These are phyloP conservation scores for Didymella pomorum DNA, from an alignment of 2,329 filamentous ascomycete genomes.

Conservation along the genomic window DNA sequence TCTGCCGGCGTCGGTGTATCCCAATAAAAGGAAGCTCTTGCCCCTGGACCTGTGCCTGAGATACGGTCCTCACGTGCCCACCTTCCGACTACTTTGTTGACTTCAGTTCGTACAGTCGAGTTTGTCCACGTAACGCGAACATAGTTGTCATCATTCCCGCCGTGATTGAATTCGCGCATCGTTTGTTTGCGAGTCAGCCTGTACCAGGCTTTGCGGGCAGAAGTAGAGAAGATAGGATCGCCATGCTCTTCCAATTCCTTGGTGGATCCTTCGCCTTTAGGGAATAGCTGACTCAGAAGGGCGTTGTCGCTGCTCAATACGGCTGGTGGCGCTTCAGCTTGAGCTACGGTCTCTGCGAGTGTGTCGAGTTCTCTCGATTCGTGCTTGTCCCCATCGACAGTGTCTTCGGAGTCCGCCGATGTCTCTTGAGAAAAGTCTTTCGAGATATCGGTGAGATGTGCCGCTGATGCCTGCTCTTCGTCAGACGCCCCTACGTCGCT, in stretches of 20 bases:
- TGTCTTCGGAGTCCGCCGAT: neutral
- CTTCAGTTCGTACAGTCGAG: constrained; percentile 45
- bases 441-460: neutral
- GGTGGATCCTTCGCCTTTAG: constrained; percentile 11
- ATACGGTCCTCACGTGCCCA: constrained; percentile 52
- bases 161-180: constrained; percentile 49
- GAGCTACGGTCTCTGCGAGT: neutral
- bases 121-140: constrained; percentile 50
- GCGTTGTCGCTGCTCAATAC: constrained; percentile 25
- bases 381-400: neutral
- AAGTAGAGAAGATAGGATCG: constrained; percentile 45
- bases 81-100: constrained; percentile 45
- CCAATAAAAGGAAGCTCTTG: constrained; percentile 50
- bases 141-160: constrained; percentile 47
- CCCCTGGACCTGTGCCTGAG: constrained; percentile 46
- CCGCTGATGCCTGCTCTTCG: neutral
- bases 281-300: constrained; percentile 42
- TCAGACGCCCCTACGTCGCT: neutral
- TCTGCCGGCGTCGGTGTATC: constrained; percentile 40
- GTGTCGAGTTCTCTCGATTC: neutral
- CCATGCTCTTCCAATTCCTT: constrained; percentile 33
- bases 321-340: neutral
- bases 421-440: neutral
- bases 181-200: constrained; percentile 50
- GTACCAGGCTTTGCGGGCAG: constrained; percentile 52